Base-by-base conservation (phyloP, 371 early-diverging fungal genomes). In the Dinochytrium kinnereticum region DNA sequence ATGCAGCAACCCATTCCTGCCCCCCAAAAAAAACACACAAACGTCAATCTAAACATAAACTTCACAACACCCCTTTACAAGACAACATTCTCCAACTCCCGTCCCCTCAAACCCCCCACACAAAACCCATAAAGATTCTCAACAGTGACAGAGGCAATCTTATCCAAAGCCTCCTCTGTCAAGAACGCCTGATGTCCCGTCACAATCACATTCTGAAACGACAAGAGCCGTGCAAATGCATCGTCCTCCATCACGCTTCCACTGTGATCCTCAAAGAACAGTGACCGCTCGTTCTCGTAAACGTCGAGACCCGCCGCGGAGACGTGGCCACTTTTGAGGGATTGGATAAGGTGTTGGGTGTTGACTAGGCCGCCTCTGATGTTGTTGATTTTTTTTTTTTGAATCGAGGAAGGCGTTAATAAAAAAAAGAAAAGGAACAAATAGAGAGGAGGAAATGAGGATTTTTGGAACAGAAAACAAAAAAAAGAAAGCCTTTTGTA, bases 201-300 rank as follows among this genome's bases (percentile, higher is more conserved):
- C 1, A 84, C 76, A 53, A 84, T 68, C 15, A 84, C 82, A 51
- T 84, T 84, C 44, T 26, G 59, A 78, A 82, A 82, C 15, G 78
- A 59, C 55, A 80, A 37, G 36, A 84, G 70, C 1, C 82, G 66
- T 1, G 76, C 77, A 30, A 81, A 68, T 15, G 68, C 33, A 51
- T 82, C 82, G 69, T 84, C 84, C 38, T 68, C 72, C 71, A 84
- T 79, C 34, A 81, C 68, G 2, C 50, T 59, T 21, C 34, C 74
- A 24, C 71, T 70, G 70, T 70, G 68, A 66, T 84, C 79, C 59
- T 81, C 78, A 53, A 82, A 84, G 64, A 82, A 84, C 70, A 78
- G 76, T 38, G 76, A 74, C 36, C 44, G 39, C 74, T 84, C 88
- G 31, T 86, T 84, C 79, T 85, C 85, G 67, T 83, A 83, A n/a